phyloP scores from a whole-genome alignment of 306 rosid species.

The Cicer yamashitae region DNA sequence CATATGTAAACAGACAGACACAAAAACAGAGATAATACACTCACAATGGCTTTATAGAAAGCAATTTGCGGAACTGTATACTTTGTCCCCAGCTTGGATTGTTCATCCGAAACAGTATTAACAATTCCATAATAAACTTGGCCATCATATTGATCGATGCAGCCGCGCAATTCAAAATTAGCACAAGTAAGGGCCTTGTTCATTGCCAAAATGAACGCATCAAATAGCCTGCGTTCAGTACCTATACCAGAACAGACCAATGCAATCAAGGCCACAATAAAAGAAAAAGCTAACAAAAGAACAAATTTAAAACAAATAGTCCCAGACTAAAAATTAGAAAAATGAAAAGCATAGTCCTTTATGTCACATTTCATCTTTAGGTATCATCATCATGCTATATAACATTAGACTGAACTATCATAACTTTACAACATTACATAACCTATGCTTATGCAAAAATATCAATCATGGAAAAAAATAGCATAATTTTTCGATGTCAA shows the following conservation, averaged over 20 bases:
- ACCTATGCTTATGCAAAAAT: neutral
- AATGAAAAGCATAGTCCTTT: neutral
- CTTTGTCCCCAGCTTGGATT: slow-evolving; percentile 85
- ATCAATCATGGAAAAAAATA: slow-evolving; percentile 26
- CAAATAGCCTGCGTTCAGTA: slow-evolving; percentile 55
- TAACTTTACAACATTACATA: slow-evolving; percentile 19
- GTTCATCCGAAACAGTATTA: slow-evolving; percentile 85
- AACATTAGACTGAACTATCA: slow-evolving; percentile 13
- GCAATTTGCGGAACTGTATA: slow-evolving; percentile 88
- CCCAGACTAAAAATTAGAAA: neutral
- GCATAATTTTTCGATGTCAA: neutral
- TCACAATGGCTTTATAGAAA: slow-evolving; percentile 88
- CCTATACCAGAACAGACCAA: slow-evolving; percentile 50
- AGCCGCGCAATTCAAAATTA: slow-evolving; percentile 82
- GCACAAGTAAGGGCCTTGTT: slow-evolving; percentile 83
- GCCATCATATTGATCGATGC: slow-evolving; percentile 84
- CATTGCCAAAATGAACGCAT: slow-evolving; percentile 74
- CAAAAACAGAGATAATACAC: slow-evolving; percentile 47
- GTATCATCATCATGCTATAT: neutral
- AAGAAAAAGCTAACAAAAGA: neutral
- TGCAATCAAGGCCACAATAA: slow-evolving; percentile 38
- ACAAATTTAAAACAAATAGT: neutral
- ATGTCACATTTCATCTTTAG: slow-evolving; percentile 11
- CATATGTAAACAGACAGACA: neutral
- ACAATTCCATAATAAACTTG: slow-evolving; percentile 83